phyloP scores from a whole-genome alignment of 2,329 filamentous ascomycete species.

The Blastomyces gilchristii region DNA sequence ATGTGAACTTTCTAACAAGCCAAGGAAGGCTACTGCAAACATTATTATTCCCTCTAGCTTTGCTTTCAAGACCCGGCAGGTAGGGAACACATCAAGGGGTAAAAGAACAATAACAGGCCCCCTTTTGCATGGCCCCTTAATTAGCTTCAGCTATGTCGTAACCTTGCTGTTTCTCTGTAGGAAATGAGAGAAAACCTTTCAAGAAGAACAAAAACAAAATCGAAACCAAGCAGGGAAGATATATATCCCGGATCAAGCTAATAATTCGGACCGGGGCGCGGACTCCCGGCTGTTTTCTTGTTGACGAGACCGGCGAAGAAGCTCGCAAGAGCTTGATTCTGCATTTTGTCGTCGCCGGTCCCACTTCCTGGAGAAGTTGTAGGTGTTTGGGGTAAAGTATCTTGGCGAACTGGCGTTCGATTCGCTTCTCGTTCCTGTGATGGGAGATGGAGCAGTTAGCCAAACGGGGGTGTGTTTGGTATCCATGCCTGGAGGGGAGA shows the following conservation, averaged over 20 bases:
- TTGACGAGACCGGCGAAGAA: slow-evolving; percentile 53
- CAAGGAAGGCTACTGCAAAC: background rate
- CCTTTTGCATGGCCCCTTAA: background rate
- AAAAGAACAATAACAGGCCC: too few species aligned
- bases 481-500: background rate
- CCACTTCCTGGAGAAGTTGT: slow-evolving; percentile 18
- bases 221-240: background rate
- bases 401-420: slow-evolving; percentile 28
- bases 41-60: background rate
- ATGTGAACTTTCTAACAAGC: background rate
- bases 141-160: background rate
- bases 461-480: background rate
- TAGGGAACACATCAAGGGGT: background rate
- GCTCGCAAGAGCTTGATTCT: slow-evolving; percentile 49
- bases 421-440: slow-evolving; percentile 36
- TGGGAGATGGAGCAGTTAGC: slow-evolving; percentile 6
- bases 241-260: slow-evolving; percentile 13
- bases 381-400: slow-evolving; percentile 21
- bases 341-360: slow-evolving; percentile 39
- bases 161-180: background rate
- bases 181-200: background rate
- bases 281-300: slow-evolving; percentile 33
- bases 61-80: background rate
- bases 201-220: background rate
- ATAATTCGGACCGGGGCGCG: slow-evolving; percentile 30